Evolutionary conservation across 2,329 filamentous ascomycete genomes (phyloP).

Genomic region (Aspergillus ochraceoroseus): DNA sequence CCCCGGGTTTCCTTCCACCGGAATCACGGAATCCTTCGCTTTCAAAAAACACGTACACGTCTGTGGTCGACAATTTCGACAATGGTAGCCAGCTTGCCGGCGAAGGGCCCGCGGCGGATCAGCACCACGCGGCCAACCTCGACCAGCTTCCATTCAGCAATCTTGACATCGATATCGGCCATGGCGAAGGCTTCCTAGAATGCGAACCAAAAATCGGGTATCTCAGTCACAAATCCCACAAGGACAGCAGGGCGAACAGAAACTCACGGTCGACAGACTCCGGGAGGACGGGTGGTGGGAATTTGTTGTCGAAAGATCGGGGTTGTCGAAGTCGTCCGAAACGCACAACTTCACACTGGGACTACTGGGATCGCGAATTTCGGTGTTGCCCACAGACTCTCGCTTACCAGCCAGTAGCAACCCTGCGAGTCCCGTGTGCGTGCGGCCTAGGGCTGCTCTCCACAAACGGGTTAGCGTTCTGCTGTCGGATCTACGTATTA

Average conservation of each 20-base stretch:
- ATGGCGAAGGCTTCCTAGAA: slow-evolving; percentile 63
- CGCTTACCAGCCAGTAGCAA: slow-evolving; percentile 40
- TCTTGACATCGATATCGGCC: slow-evolving; percentile 76
- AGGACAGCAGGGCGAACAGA: slow-evolving; percentile 16
- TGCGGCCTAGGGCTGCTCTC: slow-evolving; percentile 37
- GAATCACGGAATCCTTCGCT: slow-evolving; percentile 11
- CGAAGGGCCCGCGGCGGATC: slow-evolving; percentile 75
- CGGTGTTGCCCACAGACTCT: slow-evolving; percentile 41
- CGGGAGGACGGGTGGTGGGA: slow-evolving; percentile 33
- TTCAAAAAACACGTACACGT: slow-evolving; percentile 74
- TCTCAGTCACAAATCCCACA: slow-evolving; percentile 25
- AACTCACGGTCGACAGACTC: slow-evolving; percentile 43
- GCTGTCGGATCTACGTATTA: slow-evolving; percentile 13
- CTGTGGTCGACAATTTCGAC: slow-evolving; percentile 99
- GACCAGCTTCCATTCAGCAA: slow-evolving; percentile 88
- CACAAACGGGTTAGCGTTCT: slow-evolving; percentile 13
- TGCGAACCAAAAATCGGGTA: slow-evolving; percentile 19
- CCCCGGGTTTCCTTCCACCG: slow-evolving; percentile 4
- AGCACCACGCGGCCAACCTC: slow-evolving; percentile 97
- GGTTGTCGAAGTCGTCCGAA: slow-evolving; percentile 38
- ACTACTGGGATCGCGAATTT: slow-evolving; percentile 35
- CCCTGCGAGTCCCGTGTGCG: slow-evolving; percentile 15
- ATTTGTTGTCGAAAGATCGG: slow-evolving; percentile 41
- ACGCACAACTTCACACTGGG: slow-evolving; percentile 31
- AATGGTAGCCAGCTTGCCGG: slow-evolving; percentile 84